Evolutionary conservation across 2,329 filamentous ascomycete species (phyloP).

Genomic region (Botrytis squamosa): DNA sequence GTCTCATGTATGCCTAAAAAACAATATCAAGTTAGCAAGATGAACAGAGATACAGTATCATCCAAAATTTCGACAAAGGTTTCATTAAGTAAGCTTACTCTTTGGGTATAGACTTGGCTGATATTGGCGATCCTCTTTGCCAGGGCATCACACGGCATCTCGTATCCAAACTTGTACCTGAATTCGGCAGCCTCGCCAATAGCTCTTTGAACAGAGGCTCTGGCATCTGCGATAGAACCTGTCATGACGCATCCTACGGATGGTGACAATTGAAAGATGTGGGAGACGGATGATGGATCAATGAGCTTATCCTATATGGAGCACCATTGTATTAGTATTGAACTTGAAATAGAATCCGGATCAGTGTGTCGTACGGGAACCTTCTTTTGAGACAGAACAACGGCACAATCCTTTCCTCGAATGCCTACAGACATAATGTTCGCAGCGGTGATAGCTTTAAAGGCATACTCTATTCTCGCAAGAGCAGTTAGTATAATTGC

Average conservation of each 20-base stretch:
- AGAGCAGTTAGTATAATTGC: constrained; percentile 8
- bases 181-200: constrained; percentile 97
- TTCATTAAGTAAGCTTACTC: constrained; percentile 56
- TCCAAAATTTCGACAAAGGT: constrained; percentile 36
- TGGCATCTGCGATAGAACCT: constrained; percentile 94
- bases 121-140: constrained; percentile 98
- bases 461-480: constrained; percentile 82
- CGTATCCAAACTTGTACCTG: constrained; percentile 97
- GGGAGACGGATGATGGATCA: constrained; percentile 92
- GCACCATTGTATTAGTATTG: constrained; percentile 29
- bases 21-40: constrained; percentile 26
- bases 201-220: constrained; percentile 88
- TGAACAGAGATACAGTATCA: constrained; percentile 23
- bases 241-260: constrained; percentile 98
- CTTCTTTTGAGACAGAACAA: constrained; percentile 98
- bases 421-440: constrained; percentile 98
- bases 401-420: constrained; percentile 93
- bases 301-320: constrained; percentile 87
- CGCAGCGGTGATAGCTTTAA: constrained; percentile 98
- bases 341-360: constrained; percentile 22
- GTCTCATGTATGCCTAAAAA: constrained; percentile 88
- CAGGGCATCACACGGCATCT: constrained; percentile 97
- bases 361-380: constrained; percentile 72
- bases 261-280: constrained; percentile 95
- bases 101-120: constrained; percentile 97